phyloP scores from a whole-genome alignment of 306 rosid genomes.

The Biancaea sappan region DNA sequence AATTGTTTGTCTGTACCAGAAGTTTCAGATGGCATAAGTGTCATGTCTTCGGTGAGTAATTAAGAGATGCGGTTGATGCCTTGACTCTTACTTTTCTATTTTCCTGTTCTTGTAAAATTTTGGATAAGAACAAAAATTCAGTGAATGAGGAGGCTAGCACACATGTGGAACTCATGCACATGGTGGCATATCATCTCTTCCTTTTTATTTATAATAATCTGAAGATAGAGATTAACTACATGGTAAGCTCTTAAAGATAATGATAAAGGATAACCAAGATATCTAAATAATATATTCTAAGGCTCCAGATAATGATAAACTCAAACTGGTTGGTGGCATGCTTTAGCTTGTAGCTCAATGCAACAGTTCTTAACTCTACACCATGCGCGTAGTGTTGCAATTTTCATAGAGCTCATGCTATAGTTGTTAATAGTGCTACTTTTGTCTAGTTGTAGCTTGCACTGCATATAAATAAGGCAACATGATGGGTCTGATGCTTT shows the following conservation, averaged over 20 bases:
- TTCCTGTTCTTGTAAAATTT: neutral
- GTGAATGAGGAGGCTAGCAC: neutral
- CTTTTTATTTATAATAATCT: neutral
- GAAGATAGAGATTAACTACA: neutral
- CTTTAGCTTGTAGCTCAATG: too few species aligned
- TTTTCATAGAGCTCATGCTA: too few species aligned
- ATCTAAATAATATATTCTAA: too few species aligned
- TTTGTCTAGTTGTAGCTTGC: too few species aligned
- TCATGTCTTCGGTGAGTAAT: conserved; percentile 78
- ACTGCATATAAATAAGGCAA: too few species aligned
- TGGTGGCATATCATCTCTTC: neutral
- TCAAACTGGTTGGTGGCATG: too few species aligned
- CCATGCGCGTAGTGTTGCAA: too few species aligned
- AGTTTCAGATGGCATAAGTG: conserved; percentile 92
- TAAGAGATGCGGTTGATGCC: conserved; percentile 18
- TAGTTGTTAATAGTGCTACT: too few species aligned
- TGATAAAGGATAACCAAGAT: neutral
- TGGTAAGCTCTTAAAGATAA: neutral
- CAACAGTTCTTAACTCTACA: too few species aligned
- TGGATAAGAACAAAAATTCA: neutral
- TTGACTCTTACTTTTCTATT: conserved; percentile 14
- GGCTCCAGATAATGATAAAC: too few species aligned
- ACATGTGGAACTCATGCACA: neutral
- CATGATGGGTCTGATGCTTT: too few species aligned
- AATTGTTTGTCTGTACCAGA: conserved; percentile 91